Conservation (phyloP, 1,284 basidiomycete genomes). For the Ganoderma meredithae region DNA sequence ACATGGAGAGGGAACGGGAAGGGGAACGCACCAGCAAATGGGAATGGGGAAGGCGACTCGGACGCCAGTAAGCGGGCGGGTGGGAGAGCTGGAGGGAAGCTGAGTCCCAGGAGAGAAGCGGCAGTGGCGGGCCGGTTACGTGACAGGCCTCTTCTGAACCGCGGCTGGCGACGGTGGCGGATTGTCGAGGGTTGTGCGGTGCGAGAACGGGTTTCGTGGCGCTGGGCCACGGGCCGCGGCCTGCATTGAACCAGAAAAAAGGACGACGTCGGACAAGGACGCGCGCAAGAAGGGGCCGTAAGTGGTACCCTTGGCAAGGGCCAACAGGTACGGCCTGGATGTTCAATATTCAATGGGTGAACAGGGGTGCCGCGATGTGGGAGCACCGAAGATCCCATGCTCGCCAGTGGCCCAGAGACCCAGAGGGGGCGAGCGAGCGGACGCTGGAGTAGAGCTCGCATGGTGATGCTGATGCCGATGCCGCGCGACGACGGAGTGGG, state of each 20-base stretch:
- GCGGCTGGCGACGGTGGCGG: constrained; percentile 3
- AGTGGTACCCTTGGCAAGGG: background rate
- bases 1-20: background rate
- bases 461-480: too few species aligned
- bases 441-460: background rate
- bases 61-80: background rate
- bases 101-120: too few species aligned
- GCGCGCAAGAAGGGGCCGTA: background rate
- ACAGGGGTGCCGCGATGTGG: background rate
- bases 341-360: background rate
- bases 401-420: background rate
- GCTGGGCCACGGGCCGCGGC: background rate
- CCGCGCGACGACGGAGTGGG: background rate
- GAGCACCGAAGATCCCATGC: background rate
- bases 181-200: constrained; percentile 15
- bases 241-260: background rate
- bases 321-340: background rate
- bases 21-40: too few species aligned
- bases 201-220: constrained; percentile 5
- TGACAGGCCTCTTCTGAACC: background rate
- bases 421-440: background rate
- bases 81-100: background rate
- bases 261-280: background rate
- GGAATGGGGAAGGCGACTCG: too few species aligned
- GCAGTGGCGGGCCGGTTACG: constrained; percentile 3